Conservation (phyloP, 495 filamentous ascomycete species). For the Neurospora sp. region DNA sequence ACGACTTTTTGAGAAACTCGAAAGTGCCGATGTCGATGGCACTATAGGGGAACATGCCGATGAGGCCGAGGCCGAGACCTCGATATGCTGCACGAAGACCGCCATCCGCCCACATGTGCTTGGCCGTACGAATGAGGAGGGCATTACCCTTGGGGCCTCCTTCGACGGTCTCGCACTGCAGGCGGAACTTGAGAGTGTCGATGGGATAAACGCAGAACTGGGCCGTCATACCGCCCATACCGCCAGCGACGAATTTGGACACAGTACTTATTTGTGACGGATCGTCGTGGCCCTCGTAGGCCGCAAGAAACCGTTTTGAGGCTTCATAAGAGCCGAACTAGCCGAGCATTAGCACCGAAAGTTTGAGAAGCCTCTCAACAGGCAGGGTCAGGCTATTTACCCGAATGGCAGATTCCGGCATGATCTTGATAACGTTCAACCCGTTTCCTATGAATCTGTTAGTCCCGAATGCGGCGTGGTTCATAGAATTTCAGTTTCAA, state of each 20-base stretch:
- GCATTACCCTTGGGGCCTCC: slow-evolving; percentile 77
- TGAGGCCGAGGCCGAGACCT: slow-evolving; percentile 79
- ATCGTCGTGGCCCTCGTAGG: slow-evolving; percentile 81
- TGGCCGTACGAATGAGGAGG: slow-evolving; percentile 69
- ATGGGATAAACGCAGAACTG: slow-evolving; percentile 95
- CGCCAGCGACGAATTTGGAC: slow-evolving; percentile 86
- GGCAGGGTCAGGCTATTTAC: slow-evolving; percentile 16
- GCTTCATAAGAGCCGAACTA: slow-evolving; percentile 93
- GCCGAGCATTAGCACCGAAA: slow-evolving; percentile 8
- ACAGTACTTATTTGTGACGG: slow-evolving; percentile 63
- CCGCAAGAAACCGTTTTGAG: slow-evolving; percentile 77
- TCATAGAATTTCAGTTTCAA: not conserved
- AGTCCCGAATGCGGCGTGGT: slow-evolving; percentile 8
- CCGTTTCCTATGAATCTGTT: slow-evolving; percentile 66
- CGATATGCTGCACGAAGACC: slow-evolving; percentile 77
- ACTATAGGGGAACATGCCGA: slow-evolving; percentile 96
- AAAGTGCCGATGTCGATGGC: slow-evolving; percentile 95
- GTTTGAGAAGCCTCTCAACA: not conserved
- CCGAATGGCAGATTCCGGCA: slow-evolving; percentile 93
- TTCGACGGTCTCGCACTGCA: slow-evolving; percentile 88
- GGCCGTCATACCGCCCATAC: slow-evolving; percentile 83
- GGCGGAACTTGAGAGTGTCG: slow-evolving; percentile 90
- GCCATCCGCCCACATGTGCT: slow-evolving; percentile 70
- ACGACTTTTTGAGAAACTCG: slow-evolving; percentile 73
- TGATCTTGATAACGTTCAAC: slow-evolving; percentile 91